Evolutionary conservation across 345 rosid genomes (phyloP).

Genomic region (Laguncularia racemosa): DNA sequence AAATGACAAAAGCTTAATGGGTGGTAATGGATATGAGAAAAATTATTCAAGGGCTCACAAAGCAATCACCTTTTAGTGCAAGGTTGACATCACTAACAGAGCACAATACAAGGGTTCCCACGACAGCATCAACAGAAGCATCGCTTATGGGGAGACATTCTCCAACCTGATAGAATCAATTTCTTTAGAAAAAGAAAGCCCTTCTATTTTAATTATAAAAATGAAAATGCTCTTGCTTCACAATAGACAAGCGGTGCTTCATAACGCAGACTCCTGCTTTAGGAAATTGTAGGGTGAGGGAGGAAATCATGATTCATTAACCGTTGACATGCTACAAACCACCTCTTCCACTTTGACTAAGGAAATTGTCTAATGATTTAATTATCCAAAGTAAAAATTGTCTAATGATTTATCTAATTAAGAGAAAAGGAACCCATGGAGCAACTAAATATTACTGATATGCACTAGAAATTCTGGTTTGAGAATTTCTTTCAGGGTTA

Average conservation of each 20-base stretch:
- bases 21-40: neutral
- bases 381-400: too few relatives aligned
- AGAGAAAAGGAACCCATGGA: too few relatives aligned
- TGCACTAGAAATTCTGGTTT: too few relatives aligned
- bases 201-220: neutral
- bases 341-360: too few relatives aligned
- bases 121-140: slow-evolving; percentile 73
- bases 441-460: neutral
- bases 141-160: slow-evolving; percentile 70
- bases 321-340: too few relatives aligned
- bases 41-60: neutral
- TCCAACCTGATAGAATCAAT: slow-evolving; percentile 45
- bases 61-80: slow-evolving; percentile 48
- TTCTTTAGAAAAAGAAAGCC: neutral
- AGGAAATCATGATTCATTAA: too few relatives aligned
- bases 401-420: too few relatives aligned
- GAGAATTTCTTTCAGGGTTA: too few relatives aligned
- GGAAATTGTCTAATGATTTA: too few relatives aligned
- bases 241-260: neutral
- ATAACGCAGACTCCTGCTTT: neutral
- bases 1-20: too few relatives aligned
- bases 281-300: too few relatives aligned
- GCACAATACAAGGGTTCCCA: slow-evolving; percentile 83
- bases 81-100: slow-evolving; percentile 56
- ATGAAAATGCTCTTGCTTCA: slow-evolving; percentile 2